These are phyloP conservation scores for Euptelea pleiosperma DNA, from an alignment of 164 flowering plant species.

Conservation along the genomic window DNA sequence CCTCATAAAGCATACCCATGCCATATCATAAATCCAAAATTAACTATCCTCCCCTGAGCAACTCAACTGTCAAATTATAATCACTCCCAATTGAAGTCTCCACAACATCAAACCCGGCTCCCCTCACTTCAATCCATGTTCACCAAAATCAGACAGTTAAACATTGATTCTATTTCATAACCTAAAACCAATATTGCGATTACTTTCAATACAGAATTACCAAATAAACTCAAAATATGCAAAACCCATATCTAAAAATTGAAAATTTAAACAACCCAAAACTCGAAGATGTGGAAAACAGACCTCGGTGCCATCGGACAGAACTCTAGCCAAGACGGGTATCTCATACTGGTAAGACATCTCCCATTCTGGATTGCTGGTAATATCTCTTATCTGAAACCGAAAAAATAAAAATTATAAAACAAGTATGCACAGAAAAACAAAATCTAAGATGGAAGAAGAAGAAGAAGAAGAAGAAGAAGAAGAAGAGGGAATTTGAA, in stretches of 20 bases:
- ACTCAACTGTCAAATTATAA: too few relatives aligned
- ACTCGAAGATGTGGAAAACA: constrained; percentile 10
- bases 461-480: not conserved
- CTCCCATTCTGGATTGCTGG: constrained; percentile 85
- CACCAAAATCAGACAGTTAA: too few relatives aligned
- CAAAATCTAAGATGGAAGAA: not conserved
- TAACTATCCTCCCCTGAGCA: too few relatives aligned
- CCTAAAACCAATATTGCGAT: too few relatives aligned
- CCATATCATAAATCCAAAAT: too few relatives aligned
- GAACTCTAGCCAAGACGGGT: constrained; percentile 83
- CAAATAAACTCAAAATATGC: too few relatives aligned
- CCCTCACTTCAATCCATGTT: too few relatives aligned
- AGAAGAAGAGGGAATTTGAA: not conserved
- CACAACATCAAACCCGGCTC: too few relatives aligned
- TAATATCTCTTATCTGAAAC: constrained; percentile 73
- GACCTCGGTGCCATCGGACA: constrained; percentile 88
- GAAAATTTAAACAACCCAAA: constrained; percentile 7
- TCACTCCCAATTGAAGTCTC: too few relatives aligned
- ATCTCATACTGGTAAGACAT: constrained; percentile 84
- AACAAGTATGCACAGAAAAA: not conserved
- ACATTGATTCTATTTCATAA: too few relatives aligned
- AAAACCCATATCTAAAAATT: constrained; percentile 3
- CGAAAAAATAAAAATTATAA: constrained; percentile 15
- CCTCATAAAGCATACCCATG: too few relatives aligned
- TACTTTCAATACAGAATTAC: too few relatives aligned